These are phyloP conservation scores for Parafenestella ontariensis DNA, from an alignment of 2,329 filamentous ascomycete species.

Conservation along the genomic window DNA sequence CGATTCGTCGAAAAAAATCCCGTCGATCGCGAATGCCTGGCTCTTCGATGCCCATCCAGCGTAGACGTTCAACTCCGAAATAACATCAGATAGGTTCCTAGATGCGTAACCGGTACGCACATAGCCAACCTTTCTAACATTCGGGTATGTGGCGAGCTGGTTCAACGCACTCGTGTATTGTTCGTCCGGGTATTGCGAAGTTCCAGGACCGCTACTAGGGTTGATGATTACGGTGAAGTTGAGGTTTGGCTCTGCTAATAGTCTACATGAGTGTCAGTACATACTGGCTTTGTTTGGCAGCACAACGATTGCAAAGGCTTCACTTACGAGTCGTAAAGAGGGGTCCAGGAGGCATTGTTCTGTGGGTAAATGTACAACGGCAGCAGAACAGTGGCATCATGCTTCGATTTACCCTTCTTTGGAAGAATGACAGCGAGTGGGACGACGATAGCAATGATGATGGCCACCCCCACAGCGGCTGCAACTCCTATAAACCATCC, in stretches of 20 bases:
- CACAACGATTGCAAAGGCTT: no score
- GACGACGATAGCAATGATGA: slow-evolving; percentile 4
- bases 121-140: slow-evolving; percentile 1
- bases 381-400: neutral
- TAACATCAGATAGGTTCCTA: neutral
- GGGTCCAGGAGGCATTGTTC: neutral
- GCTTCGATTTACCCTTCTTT: slow-evolving; percentile 5
- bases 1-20: slow-evolving; percentile 5
- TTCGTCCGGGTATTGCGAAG: neutral
- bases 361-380: slow-evolving; percentile 2
- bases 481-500: slow-evolving; percentile 1
- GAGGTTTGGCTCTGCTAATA: neutral
- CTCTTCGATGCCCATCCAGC: neutral
- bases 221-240: slow-evolving; percentile 1
- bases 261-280: neutral
- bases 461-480: neutral
- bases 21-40: neutral
- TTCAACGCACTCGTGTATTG: neutral
- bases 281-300: no score
- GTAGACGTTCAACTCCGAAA: neutral
- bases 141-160: neutral
- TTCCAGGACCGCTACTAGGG: slow-evolving; percentile 1
- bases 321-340: slow-evolving; percentile 1
- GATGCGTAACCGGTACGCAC: slow-evolving; percentile 2
- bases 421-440: slow-evolving; percentile 8